Base-by-base conservation (phyloP, 306 rosid species). In the Pyrus communis region DNA sequence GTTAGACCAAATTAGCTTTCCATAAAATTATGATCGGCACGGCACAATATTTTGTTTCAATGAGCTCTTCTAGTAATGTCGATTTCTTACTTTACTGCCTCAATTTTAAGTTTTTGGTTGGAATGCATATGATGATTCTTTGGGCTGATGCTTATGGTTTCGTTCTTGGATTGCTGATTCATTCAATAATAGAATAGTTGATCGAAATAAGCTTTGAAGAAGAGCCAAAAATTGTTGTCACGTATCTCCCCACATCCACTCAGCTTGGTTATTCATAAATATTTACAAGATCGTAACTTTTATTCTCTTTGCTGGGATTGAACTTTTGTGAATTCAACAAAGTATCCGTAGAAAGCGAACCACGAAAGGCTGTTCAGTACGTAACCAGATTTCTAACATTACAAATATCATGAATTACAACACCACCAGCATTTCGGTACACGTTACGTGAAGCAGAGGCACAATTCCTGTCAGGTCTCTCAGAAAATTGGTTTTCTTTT, bases 1-100 rank as follows among this genome's bases (percentile, higher is more conserved):
- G 89, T 86, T 35, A 64, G 77, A 63, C 9, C 54, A 27, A 30
- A 21, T 38, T 51, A 58, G 8, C 59, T 8, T 54, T 40, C 15
- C 3, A n/a, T n/a, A 30, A 67, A 61, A 28, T 4, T 79, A 30
- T 74, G n/a, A n/a, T n/a, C n/a, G n/a, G n/a, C n/a, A n/a, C 21
- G 19, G 19, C 62, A 1, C 62, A 7, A 15, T 67, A 74, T 28
- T 40, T n/a, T 15, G 46, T 33, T 74, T 67, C 7, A n/a, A 23
- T 18, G 45, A 72, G 38, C 17, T 71, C 27, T 28, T 72, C 8
- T 65, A 11, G 0, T 72, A 54, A 42, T 3, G 23, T 40, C 2
- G 27, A 13, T 27, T 40, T 31, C 57, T 25, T 13, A 15, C 9
- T 27, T 64, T 14, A 42, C 19, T 38, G 17, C 18, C 13, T 59